These are phyloP conservation scores for Globisporangium canariense DNA, from an alignment of 352 stramenopile genomes.

Conservation along the genomic window DNA sequence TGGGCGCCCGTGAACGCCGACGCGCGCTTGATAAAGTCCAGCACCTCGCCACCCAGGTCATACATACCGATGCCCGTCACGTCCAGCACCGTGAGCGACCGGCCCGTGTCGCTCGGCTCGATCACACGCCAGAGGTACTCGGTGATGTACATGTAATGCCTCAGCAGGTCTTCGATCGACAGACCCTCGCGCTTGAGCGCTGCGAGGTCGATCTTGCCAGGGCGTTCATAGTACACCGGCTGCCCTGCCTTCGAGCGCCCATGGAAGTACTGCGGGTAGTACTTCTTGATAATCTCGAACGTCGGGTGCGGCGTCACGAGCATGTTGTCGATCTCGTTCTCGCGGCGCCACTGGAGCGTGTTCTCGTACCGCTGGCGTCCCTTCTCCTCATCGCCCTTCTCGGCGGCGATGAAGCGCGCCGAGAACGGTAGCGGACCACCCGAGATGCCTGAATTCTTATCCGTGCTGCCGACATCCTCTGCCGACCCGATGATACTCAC, in stretches of 20 bases:
- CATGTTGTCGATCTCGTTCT: constrained; percentile 87
- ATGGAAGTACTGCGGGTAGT: constrained; percentile 91
- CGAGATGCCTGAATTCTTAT: constrained; percentile 29
- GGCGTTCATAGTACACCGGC: constrained; percentile 84
- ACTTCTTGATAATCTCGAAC: constrained; percentile 89
- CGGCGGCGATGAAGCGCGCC: constrained; percentile 71
- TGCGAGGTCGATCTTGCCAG: constrained; percentile 83
- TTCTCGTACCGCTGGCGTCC: constrained; percentile 67
- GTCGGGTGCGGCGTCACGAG: constrained; percentile 73
- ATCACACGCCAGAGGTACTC: constrained; percentile 88
- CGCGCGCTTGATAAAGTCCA: constrained; percentile 87
- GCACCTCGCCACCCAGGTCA: constrained; percentile 80
- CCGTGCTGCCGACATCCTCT: constrained; percentile 8
- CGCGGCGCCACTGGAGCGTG: constrained; percentile 82
- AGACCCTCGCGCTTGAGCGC: constrained; percentile 84
- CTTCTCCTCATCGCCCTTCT: constrained; percentile 84
- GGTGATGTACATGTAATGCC: constrained; percentile 92
- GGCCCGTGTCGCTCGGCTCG: constrained; percentile 63
- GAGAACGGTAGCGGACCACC: constrained; percentile 73
- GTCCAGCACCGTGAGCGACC: constrained; percentile 83
- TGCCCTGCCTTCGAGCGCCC: constrained; percentile 70
- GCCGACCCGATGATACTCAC: constrained; percentile 13
- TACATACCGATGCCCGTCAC: constrained; percentile 87
- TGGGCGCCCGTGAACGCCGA: constrained; percentile 88
- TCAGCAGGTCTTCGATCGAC: constrained; percentile 84